Evolutionary conservation across 805 yeast genomes (phyloP).

Genomic region (Candida pseudoglaebosa): DNA sequence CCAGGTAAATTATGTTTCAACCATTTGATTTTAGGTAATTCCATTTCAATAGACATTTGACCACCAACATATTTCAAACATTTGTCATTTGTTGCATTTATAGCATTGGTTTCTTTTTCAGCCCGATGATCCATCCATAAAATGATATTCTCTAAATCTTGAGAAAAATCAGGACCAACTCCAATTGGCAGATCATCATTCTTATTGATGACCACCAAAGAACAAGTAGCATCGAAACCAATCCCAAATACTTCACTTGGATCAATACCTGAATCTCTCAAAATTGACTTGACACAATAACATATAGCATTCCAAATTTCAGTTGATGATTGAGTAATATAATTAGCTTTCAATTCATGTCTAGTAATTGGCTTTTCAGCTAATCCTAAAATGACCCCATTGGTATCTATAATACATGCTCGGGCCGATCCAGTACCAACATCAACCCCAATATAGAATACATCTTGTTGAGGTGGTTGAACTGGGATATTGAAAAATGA

Average conservation of each 20-base stretch:
- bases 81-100: slow-evolving; percentile 76
- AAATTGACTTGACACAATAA: slow-evolving; percentile 70
- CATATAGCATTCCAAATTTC: slow-evolving; percentile 92
- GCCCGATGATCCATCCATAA: slow-evolving; percentile 99
- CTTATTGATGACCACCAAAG: slow-evolving; percentile 76
- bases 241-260: slow-evolving; percentile 71
- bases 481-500: slow-evolving; percentile 36
- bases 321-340: slow-evolving; percentile 80
- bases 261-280: slow-evolving; percentile 71
- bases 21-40: slow-evolving; percentile 96
- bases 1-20: slow-evolving; percentile 77
- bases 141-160: slow-evolving; percentile 74
- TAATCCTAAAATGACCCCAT: slow-evolving; percentile 75
- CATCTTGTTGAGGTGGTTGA: slow-evolving; percentile 43
- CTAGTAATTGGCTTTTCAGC: slow-evolving; percentile 77
- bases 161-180: slow-evolving; percentile 86
- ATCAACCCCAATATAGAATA: slow-evolving; percentile 75
- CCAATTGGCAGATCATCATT: slow-evolving; percentile 65
- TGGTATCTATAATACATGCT: slow-evolving; percentile 83
- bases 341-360: slow-evolving; percentile 67
- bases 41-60: slow-evolving; percentile 97
- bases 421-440: slow-evolving; percentile 98
- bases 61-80: slow-evolving; percentile 93
- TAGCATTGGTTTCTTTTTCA: slow-evolving; percentile 67
- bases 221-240: slow-evolving; percentile 97